These are phyloP conservation scores for Fusarium sp. DNA, from an alignment of 2,329 filamentous ascomycete genomes.

Conservation along the genomic window DNA sequence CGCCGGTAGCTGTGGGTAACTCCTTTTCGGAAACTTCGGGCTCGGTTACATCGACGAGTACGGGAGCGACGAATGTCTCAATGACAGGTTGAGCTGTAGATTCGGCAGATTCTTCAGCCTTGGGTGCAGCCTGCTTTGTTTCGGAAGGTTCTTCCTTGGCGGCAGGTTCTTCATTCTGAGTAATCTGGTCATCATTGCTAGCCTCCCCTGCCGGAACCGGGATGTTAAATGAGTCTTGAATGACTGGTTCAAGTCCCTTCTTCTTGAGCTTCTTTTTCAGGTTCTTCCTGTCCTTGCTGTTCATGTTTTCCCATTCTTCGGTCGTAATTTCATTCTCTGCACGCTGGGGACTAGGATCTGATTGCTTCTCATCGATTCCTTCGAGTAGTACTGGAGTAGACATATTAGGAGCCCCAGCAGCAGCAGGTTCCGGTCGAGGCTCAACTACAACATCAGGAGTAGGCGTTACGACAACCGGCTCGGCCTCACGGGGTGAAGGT, in stretches of 20 bases:
- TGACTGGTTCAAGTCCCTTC: slow-evolving; percentile 32
- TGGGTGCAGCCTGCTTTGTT: background rate
- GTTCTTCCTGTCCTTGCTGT: slow-evolving; percentile 38
- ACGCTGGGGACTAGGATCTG: slow-evolving; percentile 13
- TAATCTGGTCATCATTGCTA: background rate
- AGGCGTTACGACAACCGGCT: background rate
- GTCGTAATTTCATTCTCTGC: slow-evolving; percentile 38
- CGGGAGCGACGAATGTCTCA: background rate
- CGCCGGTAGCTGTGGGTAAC: background rate
- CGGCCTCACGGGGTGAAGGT: background rate
- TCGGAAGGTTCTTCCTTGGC: slow-evolving; percentile 6
- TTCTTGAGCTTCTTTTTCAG: slow-evolving; percentile 40
- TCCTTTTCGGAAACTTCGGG: background rate
- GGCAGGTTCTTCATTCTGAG: background rate
- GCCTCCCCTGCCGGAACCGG: background rate
- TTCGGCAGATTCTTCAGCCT: slow-evolving; percentile 1
- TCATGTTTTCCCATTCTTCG: slow-evolving; percentile 35
- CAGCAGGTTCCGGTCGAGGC: background rate
- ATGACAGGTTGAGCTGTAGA: background rate
- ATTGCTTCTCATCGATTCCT: background rate
- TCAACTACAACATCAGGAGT: slow-evolving; percentile 13
- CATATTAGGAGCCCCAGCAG: background rate
- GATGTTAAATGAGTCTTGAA: slow-evolving; percentile 22
- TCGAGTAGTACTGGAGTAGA: background rate
- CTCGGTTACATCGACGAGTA: background rate